Percentiles rank a stretch among this genome's conserved stretches.
Conservation (phyloP, 2,329 filamentous ascomycete species). For the Parafenestella ontariensis region DNA sequence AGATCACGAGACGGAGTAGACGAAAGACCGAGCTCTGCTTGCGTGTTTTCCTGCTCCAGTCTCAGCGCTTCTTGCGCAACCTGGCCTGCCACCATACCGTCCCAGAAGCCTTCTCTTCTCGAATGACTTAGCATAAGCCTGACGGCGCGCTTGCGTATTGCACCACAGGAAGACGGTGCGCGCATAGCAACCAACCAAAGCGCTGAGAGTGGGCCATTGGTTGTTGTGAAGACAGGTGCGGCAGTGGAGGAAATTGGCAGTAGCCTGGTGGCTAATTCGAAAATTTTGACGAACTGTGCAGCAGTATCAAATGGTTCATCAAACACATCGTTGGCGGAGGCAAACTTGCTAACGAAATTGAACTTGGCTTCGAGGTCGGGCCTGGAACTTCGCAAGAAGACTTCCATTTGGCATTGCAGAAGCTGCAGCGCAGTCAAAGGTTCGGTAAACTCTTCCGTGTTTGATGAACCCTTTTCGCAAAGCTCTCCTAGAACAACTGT, state of each 20-base stretch:
- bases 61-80: conserved; percentile 34
- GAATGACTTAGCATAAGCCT: conserved; percentile 35
- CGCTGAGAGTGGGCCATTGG: conserved; percentile 30
- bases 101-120: conserved; percentile 58
- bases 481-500: conserved; percentile 13
- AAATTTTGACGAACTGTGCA: conserved; percentile 21
- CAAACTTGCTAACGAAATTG: conserved; percentile 10
- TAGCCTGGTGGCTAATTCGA: conserved; percentile 21
- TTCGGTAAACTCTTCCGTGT: conserved; percentile 1
- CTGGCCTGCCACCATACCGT: conserved; percentile 67
- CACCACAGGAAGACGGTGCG: conserved; percentile 23
- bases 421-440: conserved; percentile 16
- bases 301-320: conserved; percentile 23
- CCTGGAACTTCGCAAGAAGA: conserved; percentile 20
- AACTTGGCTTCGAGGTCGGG: conserved; percentile 16
- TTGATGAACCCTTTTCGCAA: conserved; percentile 1
- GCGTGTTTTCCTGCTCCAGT: conserved; percentile 34
- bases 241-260: conserved; percentile 8
- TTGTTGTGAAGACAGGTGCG: conserved; percentile 35
- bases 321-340: conserved; percentile 15
- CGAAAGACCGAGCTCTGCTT: conserved; percentile 15
- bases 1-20: conserved; percentile 8
- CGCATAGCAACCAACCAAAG: conserved; percentile 36
- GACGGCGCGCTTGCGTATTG: conserved; percentile 34
- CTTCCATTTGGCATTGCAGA: conserved; percentile 19